Evolutionary conservation across 1,139 yeast species (phyloP), one percentile per base, ranked within the genome.

Genomic region (Sugiyamaella xylanicola): DNA sequence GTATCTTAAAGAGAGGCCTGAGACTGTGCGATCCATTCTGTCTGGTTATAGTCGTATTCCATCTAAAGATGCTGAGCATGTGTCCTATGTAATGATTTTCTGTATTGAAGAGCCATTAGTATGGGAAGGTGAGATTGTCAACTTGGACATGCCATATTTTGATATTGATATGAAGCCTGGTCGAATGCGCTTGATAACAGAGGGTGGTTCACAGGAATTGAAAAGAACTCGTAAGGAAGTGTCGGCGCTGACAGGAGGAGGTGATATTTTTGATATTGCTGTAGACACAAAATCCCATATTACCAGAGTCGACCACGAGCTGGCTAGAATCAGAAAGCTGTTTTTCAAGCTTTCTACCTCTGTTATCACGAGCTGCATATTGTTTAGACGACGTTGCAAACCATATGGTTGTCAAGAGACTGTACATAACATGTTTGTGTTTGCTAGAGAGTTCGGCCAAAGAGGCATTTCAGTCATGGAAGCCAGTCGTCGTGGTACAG

Each of bases 41-140:
- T 63, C 68, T 13, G 77, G 77, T 0, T 73, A 71, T 52, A 65
- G 68, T 7, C 59, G 70, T 9, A 56, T 59, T 20, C 59, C 68
- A 16, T 61, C 64, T 7, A 58, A 61, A 27, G 60, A 61, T 8
- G 60, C 53, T 25, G 73, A 71, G n/a, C 70, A 74, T 54, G 85
- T 57, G 3, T 59, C 89, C 0, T 90, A 90, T 63, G 80, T 91
- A 15, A 66, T 92, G 36, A 86, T 92, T 0, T 73, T 91, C 20
- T 85, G 89, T 65, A 93, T 96, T 1, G 81, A 86, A 13, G 89
- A 88, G 65, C 95, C 97, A 0, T 80, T 92, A 68, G 83, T 88
- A 27, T 92, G 98, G 98, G 93, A 88, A 61, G 98, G 98, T 1
- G 79, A 81, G 21, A 85, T 87, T 59, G 80, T 86, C 36, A 81